These are phyloP conservation scores for Coemansia umbellata DNA, from an alignment of 192 early-diverging fungal species.

Conservation along the genomic window DNA sequence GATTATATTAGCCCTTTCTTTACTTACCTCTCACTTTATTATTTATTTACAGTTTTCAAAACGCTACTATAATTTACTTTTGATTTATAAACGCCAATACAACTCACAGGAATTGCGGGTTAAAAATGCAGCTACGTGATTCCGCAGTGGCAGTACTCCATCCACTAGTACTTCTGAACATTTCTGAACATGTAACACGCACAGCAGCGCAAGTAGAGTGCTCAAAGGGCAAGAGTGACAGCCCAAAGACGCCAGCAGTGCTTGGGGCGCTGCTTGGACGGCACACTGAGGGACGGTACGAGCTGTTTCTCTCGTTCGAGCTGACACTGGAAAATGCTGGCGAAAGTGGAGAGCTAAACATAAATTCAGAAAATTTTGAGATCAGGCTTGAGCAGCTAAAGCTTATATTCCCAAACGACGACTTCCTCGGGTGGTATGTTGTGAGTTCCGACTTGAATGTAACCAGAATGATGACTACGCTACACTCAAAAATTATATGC, in stretches of 20 bases:
- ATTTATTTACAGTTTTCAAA: neutral
- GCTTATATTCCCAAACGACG: constrained; percentile 39
- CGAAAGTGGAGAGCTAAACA: neutral
- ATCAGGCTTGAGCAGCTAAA: constrained; percentile 31
- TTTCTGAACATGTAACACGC: constrained; percentile 49
- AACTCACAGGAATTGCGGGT: constrained; percentile 18
- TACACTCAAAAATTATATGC: constrained; percentile 31
- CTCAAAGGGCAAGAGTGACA: constrained; percentile 1
- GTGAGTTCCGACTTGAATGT: constrained; percentile 16
- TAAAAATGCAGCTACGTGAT: neutral
- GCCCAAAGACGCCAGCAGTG: constrained; percentile 1
- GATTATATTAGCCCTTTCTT: neutral
- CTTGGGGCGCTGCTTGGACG: constrained; percentile 41
- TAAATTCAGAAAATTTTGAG: constrained; percentile 17
- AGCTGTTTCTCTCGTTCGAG: constrained; percentile 43
- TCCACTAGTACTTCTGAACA: constrained; percentile 44
- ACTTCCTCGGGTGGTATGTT: constrained; percentile 45
- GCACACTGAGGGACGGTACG: constrained; percentile 26
- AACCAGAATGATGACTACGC: constrained; percentile 7
- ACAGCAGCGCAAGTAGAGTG: constrained; percentile 17
- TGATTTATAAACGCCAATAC: constrained; percentile 3
- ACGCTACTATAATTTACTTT: neutral
- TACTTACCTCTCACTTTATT: neutral
- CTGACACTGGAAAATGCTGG: constrained; percentile 12
- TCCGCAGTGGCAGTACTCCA: constrained; percentile 23